Conservation (phyloP, 805 yeast genomes). For the Debaryomyces maramus region DNA sequence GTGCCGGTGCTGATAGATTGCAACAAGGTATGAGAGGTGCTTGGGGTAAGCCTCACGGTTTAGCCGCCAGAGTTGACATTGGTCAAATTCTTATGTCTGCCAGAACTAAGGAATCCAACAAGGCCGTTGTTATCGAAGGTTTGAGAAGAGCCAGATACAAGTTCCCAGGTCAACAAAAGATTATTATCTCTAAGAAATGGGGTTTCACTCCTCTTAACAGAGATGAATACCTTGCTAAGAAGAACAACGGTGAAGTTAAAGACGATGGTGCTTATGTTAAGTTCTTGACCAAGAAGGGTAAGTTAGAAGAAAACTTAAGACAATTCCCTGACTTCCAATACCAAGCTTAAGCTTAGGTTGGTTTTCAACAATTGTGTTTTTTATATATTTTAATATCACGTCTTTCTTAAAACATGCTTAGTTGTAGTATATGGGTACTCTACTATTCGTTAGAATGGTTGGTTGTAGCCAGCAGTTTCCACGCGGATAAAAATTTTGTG, state of each 20-base stretch:
- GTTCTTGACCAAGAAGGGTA: conserved; percentile 97
- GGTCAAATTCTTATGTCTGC: conserved; percentile 98
- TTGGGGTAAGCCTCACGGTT: conserved; percentile 99
- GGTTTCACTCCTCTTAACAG: conserved; percentile 99
- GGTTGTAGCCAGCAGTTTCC: no score
- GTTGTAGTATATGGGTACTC: background rate
- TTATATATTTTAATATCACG: conserved; percentile 4
- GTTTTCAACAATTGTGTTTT: conserved; percentile 2
- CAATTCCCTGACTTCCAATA: conserved; percentile 88
- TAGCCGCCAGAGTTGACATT: conserved; percentile 98
- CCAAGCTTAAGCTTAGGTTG: conserved; percentile 35
- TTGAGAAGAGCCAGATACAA: conserved; percentile 99
- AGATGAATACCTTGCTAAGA: conserved; percentile 90
- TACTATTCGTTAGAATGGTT: no score
- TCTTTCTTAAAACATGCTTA: conserved; percentile 2
- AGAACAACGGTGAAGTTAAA: conserved; percentile 97
- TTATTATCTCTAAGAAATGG: conserved; percentile 99
- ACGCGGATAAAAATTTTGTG: conserved; percentile 3
- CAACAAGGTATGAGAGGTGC: conserved; percentile 99
- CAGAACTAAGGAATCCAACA: conserved; percentile 98
- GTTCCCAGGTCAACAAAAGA: conserved; percentile 99
- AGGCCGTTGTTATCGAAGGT: conserved; percentile 97
- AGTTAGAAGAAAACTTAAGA: conserved; percentile 84
- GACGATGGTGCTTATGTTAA: conserved; percentile 99
- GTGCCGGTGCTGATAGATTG: conserved; percentile 99